Conservation (phyloP, 2,329 filamentous ascomycete genomes). For the Lachnellula suecica region DNA sequence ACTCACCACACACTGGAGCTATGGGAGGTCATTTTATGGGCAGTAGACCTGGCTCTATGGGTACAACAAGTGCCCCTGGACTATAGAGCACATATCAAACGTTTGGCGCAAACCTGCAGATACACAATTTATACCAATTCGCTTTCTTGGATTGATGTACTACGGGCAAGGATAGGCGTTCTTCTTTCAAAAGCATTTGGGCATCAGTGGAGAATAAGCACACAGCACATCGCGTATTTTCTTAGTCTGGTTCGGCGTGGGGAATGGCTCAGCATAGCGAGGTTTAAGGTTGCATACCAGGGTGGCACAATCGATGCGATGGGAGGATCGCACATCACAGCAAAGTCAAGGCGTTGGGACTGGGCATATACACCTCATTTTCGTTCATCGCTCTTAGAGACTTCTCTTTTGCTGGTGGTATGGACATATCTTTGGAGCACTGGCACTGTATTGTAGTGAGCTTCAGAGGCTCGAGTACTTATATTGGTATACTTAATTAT, state of each 20-base stretch:
- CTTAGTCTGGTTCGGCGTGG: conserved; percentile 1
- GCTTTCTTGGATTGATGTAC: background rate
- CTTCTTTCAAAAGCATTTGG: conserved; percentile 5
- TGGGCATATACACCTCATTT: conserved; percentile 8
- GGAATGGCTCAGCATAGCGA: conserved; percentile 10
- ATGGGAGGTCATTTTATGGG: conserved; percentile 8
- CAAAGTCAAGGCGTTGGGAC: conserved; percentile 23
- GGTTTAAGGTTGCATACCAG: conserved; percentile 7
- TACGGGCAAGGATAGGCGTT: background rate
- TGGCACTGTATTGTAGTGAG: conserved; percentile 7
- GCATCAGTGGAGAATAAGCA: background rate
- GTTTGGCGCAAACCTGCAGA: background rate
- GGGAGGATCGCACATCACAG: conserved; percentile 7
- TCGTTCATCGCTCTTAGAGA: background rate
- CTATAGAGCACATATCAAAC: background rate
- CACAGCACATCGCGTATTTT: background rate
- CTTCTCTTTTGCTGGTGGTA: conserved; percentile 7
- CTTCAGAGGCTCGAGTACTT: background rate
- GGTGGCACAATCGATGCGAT: conserved; percentile 1
- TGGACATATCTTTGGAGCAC: conserved; percentile 12
- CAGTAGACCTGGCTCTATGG: background rate
- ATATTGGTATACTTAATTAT: background rate
- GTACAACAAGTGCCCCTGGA: conserved; percentile 9
- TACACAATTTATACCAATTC: background rate
- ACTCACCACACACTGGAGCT: background rate